Evolutionary conservation across 352 stramenopile species (phyloP).

Genomic region (Phytophthora quininea): DNA sequence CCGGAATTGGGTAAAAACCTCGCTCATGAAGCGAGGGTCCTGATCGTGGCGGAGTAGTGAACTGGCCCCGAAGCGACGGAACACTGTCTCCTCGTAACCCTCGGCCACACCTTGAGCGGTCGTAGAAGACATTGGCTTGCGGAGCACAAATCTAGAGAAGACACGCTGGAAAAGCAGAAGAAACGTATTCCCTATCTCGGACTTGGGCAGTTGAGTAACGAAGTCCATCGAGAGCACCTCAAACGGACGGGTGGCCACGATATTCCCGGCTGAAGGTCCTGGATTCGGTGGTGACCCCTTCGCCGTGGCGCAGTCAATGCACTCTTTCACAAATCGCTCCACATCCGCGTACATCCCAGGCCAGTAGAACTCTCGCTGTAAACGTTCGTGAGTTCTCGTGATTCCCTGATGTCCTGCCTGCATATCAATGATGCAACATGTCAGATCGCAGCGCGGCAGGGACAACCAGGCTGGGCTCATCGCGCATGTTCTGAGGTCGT

Average conservation of each 20-base stretch:
- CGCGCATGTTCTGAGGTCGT: background rate
- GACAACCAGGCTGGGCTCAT: background rate
- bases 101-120: background rate
- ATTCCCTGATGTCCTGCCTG: conserved; percentile 4
- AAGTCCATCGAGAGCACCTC: background rate
- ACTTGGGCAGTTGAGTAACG: background rate
- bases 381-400: background rate
- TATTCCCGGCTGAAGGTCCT: background rate
- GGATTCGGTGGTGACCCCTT: background rate
- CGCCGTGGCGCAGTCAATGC: background rate
- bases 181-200: background rate
- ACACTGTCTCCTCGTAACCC: background rate
- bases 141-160: conserved; percentile 1
- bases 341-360: background rate
- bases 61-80: background rate
- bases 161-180: background rate
- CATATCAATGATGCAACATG: conserved; percentile 1
- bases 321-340: background rate
- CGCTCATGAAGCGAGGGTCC: background rate
- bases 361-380: background rate
- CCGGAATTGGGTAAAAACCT: background rate
- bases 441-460: background rate
- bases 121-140: background rate
- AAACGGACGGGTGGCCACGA: background rate
- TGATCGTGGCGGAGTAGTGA: background rate